Evolutionary conservation across 208 protist species (phyloP).

Genomic region (Porcisia deanei): DNA sequence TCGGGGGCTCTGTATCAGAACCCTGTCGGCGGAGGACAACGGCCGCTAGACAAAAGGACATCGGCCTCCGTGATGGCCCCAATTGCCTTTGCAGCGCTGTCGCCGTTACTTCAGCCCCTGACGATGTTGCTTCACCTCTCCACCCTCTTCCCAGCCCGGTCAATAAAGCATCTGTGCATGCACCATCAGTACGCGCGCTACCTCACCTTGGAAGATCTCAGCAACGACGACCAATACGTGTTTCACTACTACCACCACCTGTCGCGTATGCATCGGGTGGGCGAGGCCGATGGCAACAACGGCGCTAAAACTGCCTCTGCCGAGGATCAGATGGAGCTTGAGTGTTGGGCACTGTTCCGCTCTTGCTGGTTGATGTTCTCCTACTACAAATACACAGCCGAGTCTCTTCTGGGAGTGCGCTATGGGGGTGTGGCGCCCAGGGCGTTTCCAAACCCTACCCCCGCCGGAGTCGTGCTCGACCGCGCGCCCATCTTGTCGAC

Average conservation of each 20-base stretch:
- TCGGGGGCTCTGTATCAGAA: slow-evolving; percentile 73
- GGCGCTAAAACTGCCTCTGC: slow-evolving; percentile 10
- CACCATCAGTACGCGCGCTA: slow-evolving; percentile 56
- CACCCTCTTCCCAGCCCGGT: slow-evolving; percentile 63
- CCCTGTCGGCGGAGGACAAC: slow-evolving; percentile 19
- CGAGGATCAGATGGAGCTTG: slow-evolving; percentile 29
- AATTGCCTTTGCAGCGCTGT: slow-evolving; percentile 46
- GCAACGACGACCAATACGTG: slow-evolving; percentile 47
- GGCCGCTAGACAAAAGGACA: slow-evolving; percentile 22
- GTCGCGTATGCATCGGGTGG: slow-evolving; percentile 21
- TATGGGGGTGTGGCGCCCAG: slow-evolving; percentile 13
- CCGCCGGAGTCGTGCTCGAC: slow-evolving; percentile 1
- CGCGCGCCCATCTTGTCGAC: slow-evolving; percentile 30
- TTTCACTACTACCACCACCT: slow-evolving; percentile 57
- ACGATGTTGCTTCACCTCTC: slow-evolving; percentile 61
- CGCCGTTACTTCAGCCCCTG: slow-evolving; percentile 61
- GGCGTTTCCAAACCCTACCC: neutral
- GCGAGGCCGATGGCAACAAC: slow-evolving; percentile 18
- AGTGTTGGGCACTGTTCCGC: slow-evolving; percentile 56
- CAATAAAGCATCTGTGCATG: slow-evolving; percentile 46
- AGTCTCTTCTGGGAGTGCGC: slow-evolving; percentile 40
- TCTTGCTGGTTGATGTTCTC: slow-evolving; percentile 80
- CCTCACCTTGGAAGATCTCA: slow-evolving; percentile 46
- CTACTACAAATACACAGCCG: slow-evolving; percentile 72
- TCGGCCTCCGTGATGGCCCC: slow-evolving; percentile 33